Percentiles rank a stretch among this genome's conserved stretches.
These are phyloP conservation scores for Ustilago trichophora DNA, from an alignment of 1,284 basidiomycete genomes.

Conservation along the genomic window DNA sequence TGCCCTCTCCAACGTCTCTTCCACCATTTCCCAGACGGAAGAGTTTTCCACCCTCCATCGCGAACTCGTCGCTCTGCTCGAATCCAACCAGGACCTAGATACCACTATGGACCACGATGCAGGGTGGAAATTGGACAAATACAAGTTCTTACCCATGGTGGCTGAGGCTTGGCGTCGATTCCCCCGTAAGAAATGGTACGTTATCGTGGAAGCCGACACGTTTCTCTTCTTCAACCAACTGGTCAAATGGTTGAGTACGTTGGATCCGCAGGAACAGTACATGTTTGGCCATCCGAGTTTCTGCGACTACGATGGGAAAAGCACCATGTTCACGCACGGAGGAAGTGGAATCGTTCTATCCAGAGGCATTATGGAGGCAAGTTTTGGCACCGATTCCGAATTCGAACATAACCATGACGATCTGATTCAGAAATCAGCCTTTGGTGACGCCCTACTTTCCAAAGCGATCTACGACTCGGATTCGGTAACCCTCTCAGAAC, in stretches of 20 bases:
- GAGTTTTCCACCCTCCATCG: constrained; percentile 16
- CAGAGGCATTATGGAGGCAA: constrained; percentile 12
- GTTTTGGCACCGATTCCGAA: constrained; percentile 24
- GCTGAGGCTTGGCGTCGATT: constrained; percentile 28
- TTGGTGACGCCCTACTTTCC: constrained; percentile 46
- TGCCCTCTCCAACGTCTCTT: constrained; percentile 29
- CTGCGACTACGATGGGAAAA: constrained; percentile 27
- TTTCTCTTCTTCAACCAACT: constrained; percentile 43
- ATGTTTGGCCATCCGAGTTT: constrained; percentile 36
- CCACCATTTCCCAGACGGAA: constrained; percentile 1
- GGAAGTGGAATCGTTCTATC: constrained; percentile 39
- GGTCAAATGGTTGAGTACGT: constrained; percentile 23
- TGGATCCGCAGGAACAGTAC: constrained; percentile 8
- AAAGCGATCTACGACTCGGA: constrained; percentile 37
- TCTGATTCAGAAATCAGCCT: constrained; percentile 16
- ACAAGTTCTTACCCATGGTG: constrained; percentile 49
- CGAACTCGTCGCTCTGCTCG: constrained; percentile 7
- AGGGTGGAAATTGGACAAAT: constrained; percentile 50
- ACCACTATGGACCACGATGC: constrained; percentile 13
- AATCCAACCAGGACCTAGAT: constrained; percentile 17
- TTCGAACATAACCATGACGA: constrained; percentile 32
- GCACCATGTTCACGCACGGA: constrained; percentile 40
- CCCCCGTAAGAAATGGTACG: constrained; percentile 40
- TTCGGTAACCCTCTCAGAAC: constrained; percentile 1
- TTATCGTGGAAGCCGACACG: constrained; percentile 53